Conservation (phyloP, 345 rosid genomes). For the Eucalyptus marginata region DNA sequence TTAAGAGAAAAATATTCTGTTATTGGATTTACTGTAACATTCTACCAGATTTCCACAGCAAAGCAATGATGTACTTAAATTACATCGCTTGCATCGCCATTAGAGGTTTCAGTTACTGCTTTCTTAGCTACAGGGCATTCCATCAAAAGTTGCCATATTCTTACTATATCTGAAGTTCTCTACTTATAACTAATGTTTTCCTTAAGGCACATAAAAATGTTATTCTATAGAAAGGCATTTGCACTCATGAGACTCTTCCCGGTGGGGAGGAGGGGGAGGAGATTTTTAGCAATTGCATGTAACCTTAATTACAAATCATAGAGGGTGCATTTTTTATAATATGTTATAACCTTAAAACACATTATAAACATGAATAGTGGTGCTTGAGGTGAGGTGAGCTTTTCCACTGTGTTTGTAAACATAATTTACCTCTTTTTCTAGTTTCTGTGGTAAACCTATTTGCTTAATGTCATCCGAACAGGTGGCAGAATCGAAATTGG, state of each 20-base stretch:
- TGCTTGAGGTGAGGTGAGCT: not conserved
- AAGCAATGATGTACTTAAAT: not conserved
- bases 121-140: not conserved
- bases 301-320: not conserved
- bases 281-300: not conserved
- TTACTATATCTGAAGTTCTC: not conserved
- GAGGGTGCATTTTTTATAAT: not conserved
- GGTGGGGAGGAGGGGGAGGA: not conserved
- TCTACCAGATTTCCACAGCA: not conserved
- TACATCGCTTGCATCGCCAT: not conserved
- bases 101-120: not conserved
- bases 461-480: constrained; percentile 11
- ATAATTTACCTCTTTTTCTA: not conserved
- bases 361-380: not conserved
- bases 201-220: not conserved
- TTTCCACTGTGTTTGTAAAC: not conserved
- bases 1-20: not conserved
- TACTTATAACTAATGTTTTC: not conserved
- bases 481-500: constrained; percentile 96
- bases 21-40: not conserved
- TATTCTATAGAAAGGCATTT: not conserved
- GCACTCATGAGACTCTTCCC: not conserved
- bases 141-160: not conserved
- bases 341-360: not conserved
- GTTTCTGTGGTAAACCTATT: not conserved